phyloP scores from a whole-genome alignment of 768 basidiomycete species.

The Boletus bicolor region DNA sequence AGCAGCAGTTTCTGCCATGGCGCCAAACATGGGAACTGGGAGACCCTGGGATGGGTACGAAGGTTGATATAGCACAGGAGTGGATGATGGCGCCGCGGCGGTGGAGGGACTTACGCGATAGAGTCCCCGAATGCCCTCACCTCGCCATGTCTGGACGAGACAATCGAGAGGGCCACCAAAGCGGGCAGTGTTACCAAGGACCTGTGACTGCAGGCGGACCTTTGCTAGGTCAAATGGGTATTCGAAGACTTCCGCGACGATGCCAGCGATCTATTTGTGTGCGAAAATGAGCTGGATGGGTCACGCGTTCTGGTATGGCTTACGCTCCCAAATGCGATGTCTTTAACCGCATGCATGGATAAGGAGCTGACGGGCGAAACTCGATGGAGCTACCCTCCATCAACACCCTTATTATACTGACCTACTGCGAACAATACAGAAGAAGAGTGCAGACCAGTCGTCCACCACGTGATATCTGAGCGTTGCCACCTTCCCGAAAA shows the following conservation, averaged over 20 bases:
- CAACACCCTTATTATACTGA: too few relatives aligned
- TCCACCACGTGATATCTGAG: conserved; percentile 13
- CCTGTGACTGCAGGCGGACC: conserved; percentile 86
- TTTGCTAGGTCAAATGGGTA: conserved; percentile 93
- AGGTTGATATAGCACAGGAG: neutral
- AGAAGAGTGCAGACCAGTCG: too few relatives aligned
- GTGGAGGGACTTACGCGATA: conserved; percentile 42
- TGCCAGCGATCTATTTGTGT: conserved; percentile 62
- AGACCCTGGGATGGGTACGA: conserved; percentile 53
- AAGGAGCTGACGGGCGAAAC: neutral
- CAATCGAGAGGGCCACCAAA: conserved; percentile 63
- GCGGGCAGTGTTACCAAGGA: conserved; percentile 59
- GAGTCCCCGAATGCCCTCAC: conserved; percentile 55
- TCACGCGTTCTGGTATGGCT: conserved; percentile 10
- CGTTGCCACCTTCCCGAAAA: neutral
- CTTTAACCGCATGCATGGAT: conserved; percentile 36
- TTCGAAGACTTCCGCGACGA: conserved; percentile 84
- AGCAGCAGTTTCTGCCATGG: conserved; percentile 84
- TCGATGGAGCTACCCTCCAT: neutral
- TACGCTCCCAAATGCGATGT: conserved; percentile 50
- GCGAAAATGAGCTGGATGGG: neutral
- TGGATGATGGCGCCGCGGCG: neutral
- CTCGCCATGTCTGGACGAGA: conserved; percentile 52
- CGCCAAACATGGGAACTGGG: conserved; percentile 80
- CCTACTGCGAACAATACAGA: too few relatives aligned